These are phyloP conservation scores for Tillandsia fasciculata DNA, from an alignment of 176 grass and related monocot genomes.

Conservation along the genomic window DNA sequence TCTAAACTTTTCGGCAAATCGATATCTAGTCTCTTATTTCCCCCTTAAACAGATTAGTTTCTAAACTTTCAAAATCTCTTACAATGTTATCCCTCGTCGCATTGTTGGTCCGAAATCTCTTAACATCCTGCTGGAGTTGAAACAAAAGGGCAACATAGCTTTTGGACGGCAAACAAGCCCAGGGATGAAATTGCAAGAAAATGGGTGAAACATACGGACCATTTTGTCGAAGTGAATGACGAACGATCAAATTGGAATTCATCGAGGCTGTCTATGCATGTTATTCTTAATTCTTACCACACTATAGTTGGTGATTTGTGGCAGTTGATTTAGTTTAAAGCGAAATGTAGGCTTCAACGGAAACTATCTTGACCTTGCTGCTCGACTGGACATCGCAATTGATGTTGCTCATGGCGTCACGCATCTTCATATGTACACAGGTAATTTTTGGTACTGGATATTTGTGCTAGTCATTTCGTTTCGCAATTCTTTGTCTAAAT, in stretches of 20 bases:
- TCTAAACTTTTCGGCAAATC: no score
- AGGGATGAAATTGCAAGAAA: no score
- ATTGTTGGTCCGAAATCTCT: background rate
- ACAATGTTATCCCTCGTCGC: no score
- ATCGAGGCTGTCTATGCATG: background rate
- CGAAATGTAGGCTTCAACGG: constrained; percentile 35
- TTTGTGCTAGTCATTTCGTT: background rate
- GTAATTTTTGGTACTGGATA: constrained; percentile 3
- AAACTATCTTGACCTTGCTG: constrained; percentile 36
- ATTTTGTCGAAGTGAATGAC: no score
- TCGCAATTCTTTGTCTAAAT: no score
- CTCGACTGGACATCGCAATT: constrained; percentile 67
- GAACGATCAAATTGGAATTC: no score
- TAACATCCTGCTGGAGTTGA: no score
- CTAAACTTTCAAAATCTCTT: no score
- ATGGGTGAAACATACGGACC: no score
- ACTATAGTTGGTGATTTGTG: background rate
- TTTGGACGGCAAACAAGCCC: no score
- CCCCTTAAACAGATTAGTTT: background rate
- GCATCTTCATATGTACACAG: constrained; percentile 85
- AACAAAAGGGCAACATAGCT: no score
- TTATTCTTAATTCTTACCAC: background rate
- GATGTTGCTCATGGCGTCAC: constrained; percentile 90
- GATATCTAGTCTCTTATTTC: background rate
- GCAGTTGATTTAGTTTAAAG: background rate